Evolutionary conservation across 139 green algal species (phyloP).

Genomic region (Coccomyxa sp.): DNA sequence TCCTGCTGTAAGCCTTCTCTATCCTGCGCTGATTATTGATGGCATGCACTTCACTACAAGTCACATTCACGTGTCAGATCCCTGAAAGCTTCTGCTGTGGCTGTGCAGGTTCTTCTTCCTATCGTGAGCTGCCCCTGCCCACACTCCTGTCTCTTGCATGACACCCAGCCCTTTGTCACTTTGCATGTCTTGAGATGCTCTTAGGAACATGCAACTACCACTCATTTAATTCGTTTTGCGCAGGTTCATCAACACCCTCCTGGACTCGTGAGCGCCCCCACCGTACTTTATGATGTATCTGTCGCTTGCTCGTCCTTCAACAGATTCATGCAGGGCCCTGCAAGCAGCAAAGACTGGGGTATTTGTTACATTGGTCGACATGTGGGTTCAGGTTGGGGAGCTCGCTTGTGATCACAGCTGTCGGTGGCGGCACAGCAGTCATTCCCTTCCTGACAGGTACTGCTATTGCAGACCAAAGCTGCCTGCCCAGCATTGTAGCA

Average conservation of each 20-base stretch:
- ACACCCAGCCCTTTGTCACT: background rate
- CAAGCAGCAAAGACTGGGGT: background rate
- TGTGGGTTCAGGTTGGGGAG: slow-evolving; percentile 71
- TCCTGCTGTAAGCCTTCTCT: background rate
- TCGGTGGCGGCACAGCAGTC: slow-evolving; percentile 60
- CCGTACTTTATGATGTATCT: background rate
- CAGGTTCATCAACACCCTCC: slow-evolving; percentile 91
- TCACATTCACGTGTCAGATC: background rate
- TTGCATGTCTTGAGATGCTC: background rate
- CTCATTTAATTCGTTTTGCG: slow-evolving; percentile 36
- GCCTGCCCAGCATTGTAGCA: background rate
- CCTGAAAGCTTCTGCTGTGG: background rate
- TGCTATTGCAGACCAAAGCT: background rate
- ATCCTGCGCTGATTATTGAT: background rate
- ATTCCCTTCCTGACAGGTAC: slow-evolving; percentile 64
- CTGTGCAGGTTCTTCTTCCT: background rate
- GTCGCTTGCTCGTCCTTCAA: no score
- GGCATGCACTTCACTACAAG: background rate
- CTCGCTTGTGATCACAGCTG: slow-evolving; percentile 88
- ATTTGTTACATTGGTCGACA: background rate
- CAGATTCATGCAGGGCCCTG: no score
- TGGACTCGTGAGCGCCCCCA: slow-evolving; percentile 59
- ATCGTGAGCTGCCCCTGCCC: background rate
- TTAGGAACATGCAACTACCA: background rate
- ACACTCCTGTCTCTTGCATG: background rate